phyloP scores from a whole-genome alignment of 352 stramenopile genomes.

The Globisporangium mamillatum region DNA sequence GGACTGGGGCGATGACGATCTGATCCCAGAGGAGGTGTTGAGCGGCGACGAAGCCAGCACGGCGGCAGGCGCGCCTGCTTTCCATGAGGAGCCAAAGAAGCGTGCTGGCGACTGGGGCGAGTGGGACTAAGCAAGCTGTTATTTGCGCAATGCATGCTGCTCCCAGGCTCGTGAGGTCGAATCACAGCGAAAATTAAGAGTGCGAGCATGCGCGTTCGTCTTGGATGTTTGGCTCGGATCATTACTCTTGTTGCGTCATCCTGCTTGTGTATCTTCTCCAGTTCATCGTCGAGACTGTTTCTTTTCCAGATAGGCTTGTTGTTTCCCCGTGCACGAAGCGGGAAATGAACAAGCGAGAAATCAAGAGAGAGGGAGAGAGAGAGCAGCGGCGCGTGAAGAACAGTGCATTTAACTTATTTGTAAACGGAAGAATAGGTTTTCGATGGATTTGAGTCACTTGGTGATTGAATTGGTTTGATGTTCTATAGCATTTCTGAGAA shows the following conservation, averaged over 20 bases:
- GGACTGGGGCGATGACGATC: constrained; percentile 66
- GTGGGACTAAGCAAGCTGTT: constrained; percentile 43
- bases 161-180: constrained; percentile 8
- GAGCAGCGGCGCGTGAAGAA: background rate
- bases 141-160: background rate
- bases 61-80: constrained; percentile 14
- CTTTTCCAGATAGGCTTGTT: background rate
- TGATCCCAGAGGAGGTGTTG: constrained; percentile 25
- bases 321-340: background rate
- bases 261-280: background rate
- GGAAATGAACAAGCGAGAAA: background rate
- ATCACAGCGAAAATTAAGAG: background rate
- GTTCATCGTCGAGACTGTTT: background rate
- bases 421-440: constrained; percentile 13
- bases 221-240: background rate
- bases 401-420: constrained; percentile 18
- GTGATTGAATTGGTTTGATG: background rate
- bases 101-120: constrained; percentile 65
- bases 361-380: background rate
- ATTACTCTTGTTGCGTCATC: background rate
- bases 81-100: constrained; percentile 36
- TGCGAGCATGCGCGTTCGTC: background rate
- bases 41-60: constrained; percentile 15
- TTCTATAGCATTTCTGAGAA: constrained; percentile 13
- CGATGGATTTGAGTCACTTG: background rate